phyloP scores from a whole-genome alignment of 106 monocot genomes.

The Acorus gramineus region DNA sequence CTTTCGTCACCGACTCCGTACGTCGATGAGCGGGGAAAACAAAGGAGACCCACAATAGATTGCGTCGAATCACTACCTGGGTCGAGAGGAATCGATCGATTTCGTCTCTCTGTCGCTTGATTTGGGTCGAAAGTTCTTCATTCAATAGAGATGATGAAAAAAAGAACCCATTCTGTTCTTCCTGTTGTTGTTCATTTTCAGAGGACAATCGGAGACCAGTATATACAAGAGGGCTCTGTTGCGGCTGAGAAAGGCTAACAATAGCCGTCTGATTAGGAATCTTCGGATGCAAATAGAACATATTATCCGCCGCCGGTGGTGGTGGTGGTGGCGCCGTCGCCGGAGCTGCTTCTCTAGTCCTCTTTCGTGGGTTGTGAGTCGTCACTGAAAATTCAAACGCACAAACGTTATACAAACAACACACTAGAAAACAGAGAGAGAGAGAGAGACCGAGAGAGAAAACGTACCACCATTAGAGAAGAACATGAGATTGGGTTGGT shows the following conservation, averaged over 20 bases:
- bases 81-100: constrained; percentile 38
- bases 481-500: constrained; percentile 11
- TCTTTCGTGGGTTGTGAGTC: constrained; percentile 20
- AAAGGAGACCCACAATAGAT: background rate
- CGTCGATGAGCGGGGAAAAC: background rate
- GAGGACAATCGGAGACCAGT: constrained; percentile 62
- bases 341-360: constrained; percentile 17
- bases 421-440: background rate
- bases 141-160: constrained; percentile 3
- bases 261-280: too few relatives aligned
- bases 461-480: constrained; percentile 15
- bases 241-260: constrained; percentile 1
- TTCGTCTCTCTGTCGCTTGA: constrained; percentile 39
- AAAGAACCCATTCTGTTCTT: background rate
- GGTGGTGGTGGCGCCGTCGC: background rate
- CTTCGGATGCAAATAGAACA: too few relatives aligned
- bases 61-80: constrained; percentile 18
- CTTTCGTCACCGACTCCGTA: too few relatives aligned
- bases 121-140: constrained; percentile 27
- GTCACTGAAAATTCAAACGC: background rate
- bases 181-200: constrained; percentile 13
- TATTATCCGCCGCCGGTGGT: too few relatives aligned
- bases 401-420: background rate
- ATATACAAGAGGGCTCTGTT: constrained; percentile 28
- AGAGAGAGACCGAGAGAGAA: background rate